Evolutionary conservation across 106 monocot genomes (phyloP), one percentile per base, ranked within the genome.

Genomic region (Dendrobium chrysotoxum): DNA sequence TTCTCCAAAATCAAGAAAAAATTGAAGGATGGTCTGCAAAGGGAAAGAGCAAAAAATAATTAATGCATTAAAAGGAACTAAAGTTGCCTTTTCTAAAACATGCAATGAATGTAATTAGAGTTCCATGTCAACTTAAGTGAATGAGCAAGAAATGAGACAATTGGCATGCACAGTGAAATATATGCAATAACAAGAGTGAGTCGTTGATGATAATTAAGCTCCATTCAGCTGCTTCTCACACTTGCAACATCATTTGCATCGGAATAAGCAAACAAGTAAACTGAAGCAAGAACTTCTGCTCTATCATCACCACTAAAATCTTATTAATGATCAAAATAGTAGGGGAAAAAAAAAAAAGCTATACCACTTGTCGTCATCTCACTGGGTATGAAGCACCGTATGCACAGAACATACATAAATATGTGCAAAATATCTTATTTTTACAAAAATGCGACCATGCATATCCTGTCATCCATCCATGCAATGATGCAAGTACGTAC

Each of bases 1-100:
- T 84, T 97, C 94, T 75, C 94, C 97, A 86, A 97, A 97, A 89
- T 97, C 94, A 83, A 97, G 80, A 85, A 94, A 97, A 84, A 94
- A 97, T 78, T 97, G 97, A 77, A 97, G 89, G 66, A 97, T 92
- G 23, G 87, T 83, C 96, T 96, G 89, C 73, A 86, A 68, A 39
- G 65, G 75, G 66, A 79, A 83, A 81, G 38, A 72, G 4, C 40
- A 64, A 50, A 23, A 67, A 44, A 71, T 47, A 47, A 68, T 28
- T 58, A 46, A 47, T 45, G 47, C 26, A 76, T 45, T 76, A 40
- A 20, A 7, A 15, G 2, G 7, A 50, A 76, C 9, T 0, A 26
- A 26, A 76, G 11, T 26, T 30, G 21, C 16, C 42, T 42, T 20
- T 75, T 40, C 15, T 9, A 47, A 50, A 76, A 50, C 23, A 26